Base-by-base conservation (phyloP, 2,329 filamentous ascomycete genomes). In the Chaetomiaceae sp. region DNA sequence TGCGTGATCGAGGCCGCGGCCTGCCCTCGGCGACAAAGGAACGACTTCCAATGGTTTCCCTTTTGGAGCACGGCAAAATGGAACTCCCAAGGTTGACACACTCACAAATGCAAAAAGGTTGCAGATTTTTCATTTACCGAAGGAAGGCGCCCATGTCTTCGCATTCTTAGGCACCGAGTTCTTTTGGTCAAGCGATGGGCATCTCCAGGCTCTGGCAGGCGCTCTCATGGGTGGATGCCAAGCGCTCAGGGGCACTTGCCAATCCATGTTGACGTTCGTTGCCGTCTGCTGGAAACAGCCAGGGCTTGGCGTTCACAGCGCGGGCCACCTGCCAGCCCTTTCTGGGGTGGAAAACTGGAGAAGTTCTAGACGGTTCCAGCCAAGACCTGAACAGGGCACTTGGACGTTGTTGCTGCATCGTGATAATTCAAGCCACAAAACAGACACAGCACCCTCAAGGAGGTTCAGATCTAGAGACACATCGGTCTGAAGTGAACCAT, bases 331-430 rank as follows among this genome's bases (percentile, higher is more conserved):
- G 6, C 16, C 44, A 43, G n/a, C n/a, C n/a, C n/a, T n/a, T n/a
- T n/a, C n/a, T n/a, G n/a, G 49, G 39, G 39, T 50, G 23, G 21
- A 44, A 51, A 51, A 41, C 10, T n/a, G 19, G 20, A 35, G 12
- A 10, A 20, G 30, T 58, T 58, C 54, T 58, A 56, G 54, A 56
- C 37, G 42, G 27, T 58, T 56, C 54, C 39, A 55, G 48, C 42
- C 43, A 41, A 40, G 44, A 10, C 25, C 25, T 27, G 25, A 27
- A n/a, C n/a, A n/a, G n/a, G n/a, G n/a, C n/a, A n/a, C n/a, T n/a
- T n/a, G n/a, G n/a, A n/a, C 31, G n/a, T 14, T 4, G 12, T 46
- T 12, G 10, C n/a, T n/a, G 13, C 14, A 33, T 20, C 16, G 10
- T 16, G n/a, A 30, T 14, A 23, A 25, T 44, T 23, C 40, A 30